Percentiles rank a stretch among this genome's conserved stretches.
These are phyloP conservation scores for Haplographium delicatum DNA, from an alignment of 495 filamentous ascomycete genomes.

Conservation along the genomic window DNA sequence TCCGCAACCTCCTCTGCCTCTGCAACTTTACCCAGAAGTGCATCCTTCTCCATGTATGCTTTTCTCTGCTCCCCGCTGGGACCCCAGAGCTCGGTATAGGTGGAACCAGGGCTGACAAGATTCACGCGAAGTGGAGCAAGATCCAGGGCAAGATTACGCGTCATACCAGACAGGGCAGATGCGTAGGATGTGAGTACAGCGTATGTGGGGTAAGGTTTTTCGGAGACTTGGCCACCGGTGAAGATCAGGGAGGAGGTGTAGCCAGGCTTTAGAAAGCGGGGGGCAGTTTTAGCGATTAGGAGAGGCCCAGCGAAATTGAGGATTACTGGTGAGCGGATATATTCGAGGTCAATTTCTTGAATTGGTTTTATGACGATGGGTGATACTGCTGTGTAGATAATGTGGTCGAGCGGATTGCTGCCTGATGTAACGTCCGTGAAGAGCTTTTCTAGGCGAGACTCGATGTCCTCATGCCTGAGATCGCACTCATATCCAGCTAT, in stretches of 20 bases:
- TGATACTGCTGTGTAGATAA: slow-evolving; percentile 53
- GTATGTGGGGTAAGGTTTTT: slow-evolving; percentile 44
- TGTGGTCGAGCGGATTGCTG: slow-evolving; percentile 43
- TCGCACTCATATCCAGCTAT: slow-evolving; percentile 39
- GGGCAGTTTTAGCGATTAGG: slow-evolving; percentile 45
- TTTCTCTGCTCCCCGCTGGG: slow-evolving; percentile 16
- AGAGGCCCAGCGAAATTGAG: slow-evolving; percentile 47
- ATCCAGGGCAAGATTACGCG: slow-evolving; percentile 48
- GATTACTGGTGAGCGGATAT: slow-evolving; percentile 32
- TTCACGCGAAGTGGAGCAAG: slow-evolving; percentile 57
- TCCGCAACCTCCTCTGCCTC: slow-evolving; percentile 54
- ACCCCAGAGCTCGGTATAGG: slow-evolving; percentile 47
- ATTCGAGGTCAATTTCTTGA: slow-evolving; percentile 31
- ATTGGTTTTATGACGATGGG: slow-evolving; percentile 32
- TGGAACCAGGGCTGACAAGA: slow-evolving; percentile 46
- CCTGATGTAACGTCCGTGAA: slow-evolving; percentile 34
- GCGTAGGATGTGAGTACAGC: slow-evolving; percentile 33
- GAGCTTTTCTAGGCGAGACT: slow-evolving; percentile 41
- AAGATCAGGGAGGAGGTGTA: slow-evolving; percentile 45
- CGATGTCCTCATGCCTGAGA: slow-evolving; percentile 37
- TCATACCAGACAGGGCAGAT: slow-evolving; percentile 34
- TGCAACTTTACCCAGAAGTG: slow-evolving; percentile 41
- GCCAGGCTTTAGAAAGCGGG: slow-evolving; percentile 34
- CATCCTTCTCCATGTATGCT: slow-evolving; percentile 29
- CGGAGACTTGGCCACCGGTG: slow-evolving; percentile 43